phyloP scores from a whole-genome alignment of 2,329 filamentous ascomycete genomes.

The Zopfia rhizophila region DNA sequence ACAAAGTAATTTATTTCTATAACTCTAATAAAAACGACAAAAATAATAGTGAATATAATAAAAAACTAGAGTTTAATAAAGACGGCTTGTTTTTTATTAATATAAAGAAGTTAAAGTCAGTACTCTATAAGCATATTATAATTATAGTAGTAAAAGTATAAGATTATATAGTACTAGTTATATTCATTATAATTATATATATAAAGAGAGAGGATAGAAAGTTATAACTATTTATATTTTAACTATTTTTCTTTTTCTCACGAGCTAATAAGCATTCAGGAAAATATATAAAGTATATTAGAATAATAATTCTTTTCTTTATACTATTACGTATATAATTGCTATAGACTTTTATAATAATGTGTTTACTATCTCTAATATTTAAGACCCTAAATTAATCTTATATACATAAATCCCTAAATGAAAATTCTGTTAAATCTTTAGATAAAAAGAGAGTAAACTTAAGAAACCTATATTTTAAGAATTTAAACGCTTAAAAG shows the following conservation, averaged over 20 bases:
- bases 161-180: neutral
- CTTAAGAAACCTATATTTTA: constrained; percentile 3
- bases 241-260: constrained; percentile 2
- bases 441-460: constrained; percentile 1
- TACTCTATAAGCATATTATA: constrained; percentile 4
- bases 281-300: constrained; percentile 5
- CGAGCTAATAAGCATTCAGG: constrained; percentile 1
- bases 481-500: constrained; percentile 2
- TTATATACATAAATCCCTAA: constrained; percentile 3
- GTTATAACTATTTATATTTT: constrained; percentile 2
- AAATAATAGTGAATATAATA: neutral
- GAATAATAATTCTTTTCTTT: constrained; percentile 5
- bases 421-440: constrained; percentile 1
- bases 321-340: constrained; percentile 2
- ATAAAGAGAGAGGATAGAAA: constrained; percentile 8
- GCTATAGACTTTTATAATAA: constrained; percentile 1
- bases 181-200: constrained; percentile 8
- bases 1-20: constrained; percentile 5
- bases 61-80: neutral
- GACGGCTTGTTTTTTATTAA: neutral
- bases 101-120: constrained; percentile 4
- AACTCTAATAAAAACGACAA: neutral
- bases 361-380: neutral
- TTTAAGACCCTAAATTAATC: constrained; percentile 1
- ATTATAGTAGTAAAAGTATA: constrained; percentile 4